These are phyloP conservation scores for Rhizoctonia solani DNA, from an alignment of 1,284 basidiomycete species.

Conservation along the genomic window DNA sequence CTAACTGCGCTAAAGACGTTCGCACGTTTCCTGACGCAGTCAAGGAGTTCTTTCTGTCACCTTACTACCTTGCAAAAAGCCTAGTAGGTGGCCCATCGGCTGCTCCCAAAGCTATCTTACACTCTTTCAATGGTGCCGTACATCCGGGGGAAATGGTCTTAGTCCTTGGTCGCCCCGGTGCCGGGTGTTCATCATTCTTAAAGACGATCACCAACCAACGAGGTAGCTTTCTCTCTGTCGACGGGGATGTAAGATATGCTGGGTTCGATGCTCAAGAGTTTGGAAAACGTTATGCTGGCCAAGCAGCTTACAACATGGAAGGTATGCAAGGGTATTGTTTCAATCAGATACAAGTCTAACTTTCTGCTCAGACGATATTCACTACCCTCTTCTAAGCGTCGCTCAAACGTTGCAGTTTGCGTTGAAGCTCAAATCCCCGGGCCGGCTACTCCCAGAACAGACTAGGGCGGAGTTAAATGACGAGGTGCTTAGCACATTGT, in stretches of 20 bases:
- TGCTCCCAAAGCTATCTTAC: slow-evolving; percentile 19
- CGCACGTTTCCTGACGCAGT: slow-evolving; percentile 61
- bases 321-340: slow-evolving; percentile 44
- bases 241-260: slow-evolving; percentile 69
- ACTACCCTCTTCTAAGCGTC: slow-evolving; percentile 64
- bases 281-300: slow-evolving; percentile 55
- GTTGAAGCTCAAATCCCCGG: slow-evolving; percentile 55
- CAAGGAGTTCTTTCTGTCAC: slow-evolving; percentile 60
- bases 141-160: slow-evolving; percentile 13
- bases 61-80: slow-evolving; percentile 41
- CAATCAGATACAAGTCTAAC: slow-evolving; percentile 47
- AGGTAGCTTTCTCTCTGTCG: slow-evolving; percentile 59
- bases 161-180: slow-evolving; percentile 71
- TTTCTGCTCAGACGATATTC: slow-evolving; percentile 52
- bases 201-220: slow-evolving; percentile 73
- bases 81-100: no score
- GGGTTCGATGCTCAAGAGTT: slow-evolving; percentile 61
- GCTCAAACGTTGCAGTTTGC: slow-evolving; percentile 60
- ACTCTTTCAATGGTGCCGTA: neutral
- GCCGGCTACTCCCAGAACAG: slow-evolving; percentile 48
- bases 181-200: slow-evolving; percentile 75
- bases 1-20: slow-evolving; percentile 45
- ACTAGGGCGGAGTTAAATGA: slow-evolving; percentile 44
- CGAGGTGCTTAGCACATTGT: slow-evolving; percentile 57
- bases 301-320: slow-evolving; percentile 51